Evolutionary conservation across 495 filamentous ascomycete species (phyloP).

Genomic region (Podospora conica): DNA sequence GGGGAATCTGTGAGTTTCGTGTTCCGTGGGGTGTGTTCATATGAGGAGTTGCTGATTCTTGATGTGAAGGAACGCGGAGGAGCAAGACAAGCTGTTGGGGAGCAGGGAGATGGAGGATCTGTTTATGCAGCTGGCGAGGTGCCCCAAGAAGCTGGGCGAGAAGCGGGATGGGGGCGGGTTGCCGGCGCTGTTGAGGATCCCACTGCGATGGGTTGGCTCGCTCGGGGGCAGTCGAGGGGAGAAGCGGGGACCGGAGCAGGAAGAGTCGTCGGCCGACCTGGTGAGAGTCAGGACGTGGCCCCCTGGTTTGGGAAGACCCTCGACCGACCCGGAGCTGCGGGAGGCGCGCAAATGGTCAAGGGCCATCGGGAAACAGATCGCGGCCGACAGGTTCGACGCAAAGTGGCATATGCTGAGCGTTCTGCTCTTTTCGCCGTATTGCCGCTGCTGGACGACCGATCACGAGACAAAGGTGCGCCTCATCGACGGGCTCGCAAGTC

Average conservation of each 20-base stretch:
- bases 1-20: slow-evolving; percentile 3
- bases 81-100: neutral
- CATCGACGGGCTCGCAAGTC: slow-evolving; percentile 1
- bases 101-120: neutral
- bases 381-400: neutral
- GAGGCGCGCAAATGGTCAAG: slow-evolving; percentile 7
- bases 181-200: neutral
- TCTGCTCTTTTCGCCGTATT: neutral
- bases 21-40: neutral
- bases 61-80: neutral
- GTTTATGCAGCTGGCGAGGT: neutral
- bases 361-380: slow-evolving; percentile 10
- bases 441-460: neutral
- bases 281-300: slow-evolving; percentile 4
- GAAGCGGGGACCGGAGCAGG: neutral
- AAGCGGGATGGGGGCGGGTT: neutral
- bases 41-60: neutral
- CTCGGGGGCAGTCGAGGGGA: neutral
- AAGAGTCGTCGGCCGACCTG: neutral
- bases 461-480: slow-evolving; percentile 5
- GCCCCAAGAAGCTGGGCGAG: neutral
- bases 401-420: neutral
- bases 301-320: neutral
- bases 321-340: neutral
- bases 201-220: neutral